Base-by-base conservation (phyloP, 2,329 filamentous ascomycete genomes). In the Xylaria sp. region DNA sequence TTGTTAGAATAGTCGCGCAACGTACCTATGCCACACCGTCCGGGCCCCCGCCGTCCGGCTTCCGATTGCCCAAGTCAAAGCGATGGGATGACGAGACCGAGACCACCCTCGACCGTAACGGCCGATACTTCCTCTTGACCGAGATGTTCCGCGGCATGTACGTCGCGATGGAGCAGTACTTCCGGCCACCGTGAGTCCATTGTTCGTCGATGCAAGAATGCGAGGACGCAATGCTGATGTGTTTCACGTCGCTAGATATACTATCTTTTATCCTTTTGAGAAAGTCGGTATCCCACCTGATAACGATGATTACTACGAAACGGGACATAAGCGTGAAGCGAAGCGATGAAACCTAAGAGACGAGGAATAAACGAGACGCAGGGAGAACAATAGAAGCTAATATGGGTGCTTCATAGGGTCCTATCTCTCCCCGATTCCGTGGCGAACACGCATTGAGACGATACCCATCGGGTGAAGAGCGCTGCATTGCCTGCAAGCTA, bases 101-200 rank as follows among this genome's bases (percentile, higher is more conserved):
- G 80, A 89, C 86, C 72, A 88, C 91, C 41, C 83, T 97, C 74
- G 93, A 97, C 83, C 91, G 91, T 80, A 86, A 93, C 71, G 94
- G 93, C 75, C 96, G 94, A 80, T 98, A 94, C 86, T 99, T 99
- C 84, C 87, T 99, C 79, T 84, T 98, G 86, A 90, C 92, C 62
- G 96, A 99, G 87, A 96, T 98, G 91, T 87, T 93, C 80, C 90
- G 96, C 78, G 96, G 96, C 82, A 98, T 99, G 96, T 99, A 97
- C 79, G 90, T 99, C 74, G 89, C 96, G 82, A 80, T 99, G 79
- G 96, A 99, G 88, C 95, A 99, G 85, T 99, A 92, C 88, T 98
- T 99, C 86, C 87, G 96, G 81, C 93, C 95, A 83, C 94, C 96
- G 92, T 98, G 87, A 87, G 94, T 67, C 46, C 18, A 48, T 46